A percentile compares a stretch with the other conserved stretches of the same genome.
These are phyloP conservation scores for Cryptococcus wingfieldii DNA, from an alignment of 1,284 basidiomycete species.

Conservation along the genomic window DNA sequence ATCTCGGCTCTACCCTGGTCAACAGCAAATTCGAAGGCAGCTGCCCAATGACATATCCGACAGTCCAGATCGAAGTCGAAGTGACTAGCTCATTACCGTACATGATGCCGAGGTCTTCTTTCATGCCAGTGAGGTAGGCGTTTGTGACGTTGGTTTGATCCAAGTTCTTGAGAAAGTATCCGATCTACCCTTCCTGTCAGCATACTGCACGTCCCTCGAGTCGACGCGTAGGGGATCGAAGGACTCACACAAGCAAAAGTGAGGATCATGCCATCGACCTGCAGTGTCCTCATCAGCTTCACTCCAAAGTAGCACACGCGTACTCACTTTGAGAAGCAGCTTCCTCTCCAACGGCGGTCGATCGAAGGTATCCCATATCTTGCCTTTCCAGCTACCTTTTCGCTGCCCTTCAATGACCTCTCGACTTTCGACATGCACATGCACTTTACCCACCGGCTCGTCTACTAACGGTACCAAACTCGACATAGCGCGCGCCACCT, in stretches of 20 bases:
- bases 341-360: constrained; percentile 25
- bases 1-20: constrained; percentile 38
- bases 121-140: constrained; percentile 58
- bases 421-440: background rate
- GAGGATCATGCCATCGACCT: constrained; percentile 40
- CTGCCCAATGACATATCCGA: constrained; percentile 40
- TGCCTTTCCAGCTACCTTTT: constrained; percentile 22
- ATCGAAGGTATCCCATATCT: constrained; percentile 41
- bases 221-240: background rate
- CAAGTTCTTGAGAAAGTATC: constrained; percentile 38
- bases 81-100: constrained; percentile 37
- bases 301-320: background rate
- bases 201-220: background rate
- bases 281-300: background rate
- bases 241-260: constrained; percentile 33
- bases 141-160: constrained; percentile 36
- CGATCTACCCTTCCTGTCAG: constrained; percentile 16
- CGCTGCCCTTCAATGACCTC: background rate
- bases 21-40: constrained; percentile 40
- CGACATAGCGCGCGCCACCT: background rate
- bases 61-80: constrained; percentile 34
- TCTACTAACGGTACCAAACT: background rate
- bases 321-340: constrained; percentile 6
- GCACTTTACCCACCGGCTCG: constrained; percentile 2
- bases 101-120: constrained; percentile 55